phyloP scores from a whole-genome alignment of 139 green algal species.

The Chlamydomonas incerta region DNA sequence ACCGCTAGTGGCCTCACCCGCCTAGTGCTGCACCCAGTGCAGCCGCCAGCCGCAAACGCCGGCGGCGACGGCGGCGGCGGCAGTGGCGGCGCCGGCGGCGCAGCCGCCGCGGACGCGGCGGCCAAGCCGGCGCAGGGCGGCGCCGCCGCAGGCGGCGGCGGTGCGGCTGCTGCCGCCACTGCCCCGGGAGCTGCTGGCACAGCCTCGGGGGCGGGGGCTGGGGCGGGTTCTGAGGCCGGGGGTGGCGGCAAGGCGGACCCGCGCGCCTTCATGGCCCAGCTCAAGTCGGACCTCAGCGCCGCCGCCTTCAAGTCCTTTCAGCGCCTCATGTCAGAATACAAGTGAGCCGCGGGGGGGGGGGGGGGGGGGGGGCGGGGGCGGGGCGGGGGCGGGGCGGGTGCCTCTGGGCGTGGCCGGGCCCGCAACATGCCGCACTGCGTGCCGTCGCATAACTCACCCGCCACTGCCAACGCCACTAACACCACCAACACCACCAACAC shows the following conservation, averaged over 20 bases:
- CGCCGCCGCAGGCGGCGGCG: too few relatives aligned
- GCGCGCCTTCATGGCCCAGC: conserved; percentile 36
- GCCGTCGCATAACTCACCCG: too few relatives aligned
- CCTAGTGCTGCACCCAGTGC: conserved; percentile 30
- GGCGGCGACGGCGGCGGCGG: neutral
- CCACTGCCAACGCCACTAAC: too few relatives aligned
- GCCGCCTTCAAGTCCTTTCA: conserved; percentile 32
- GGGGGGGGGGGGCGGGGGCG: too few relatives aligned
- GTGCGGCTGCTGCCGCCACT: neutral
- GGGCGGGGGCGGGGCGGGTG: too few relatives aligned
- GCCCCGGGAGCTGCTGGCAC: neutral
- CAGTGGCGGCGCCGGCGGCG: neutral
- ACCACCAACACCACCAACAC: too few relatives aligned
- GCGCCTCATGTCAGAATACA: conserved; percentile 42
- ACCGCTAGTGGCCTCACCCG: conserved; percentile 31
- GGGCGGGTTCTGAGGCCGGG: neutral
- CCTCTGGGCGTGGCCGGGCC: too few relatives aligned
- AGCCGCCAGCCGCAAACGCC: neutral
- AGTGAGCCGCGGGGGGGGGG: conserved; percentile 4
- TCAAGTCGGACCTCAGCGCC: conserved; percentile 25
- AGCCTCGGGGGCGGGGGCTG: conserved; percentile 1
- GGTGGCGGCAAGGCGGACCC: neutral
- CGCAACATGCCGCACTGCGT: too few relatives aligned
- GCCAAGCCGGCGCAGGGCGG: neutral
- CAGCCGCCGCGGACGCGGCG: neutral